A percentile compares a stretch with the other conserved stretches of the same genome.
Conservation (phyloP, 352 stramenopile species). For the Phytopythium oedochilum region DNA sequence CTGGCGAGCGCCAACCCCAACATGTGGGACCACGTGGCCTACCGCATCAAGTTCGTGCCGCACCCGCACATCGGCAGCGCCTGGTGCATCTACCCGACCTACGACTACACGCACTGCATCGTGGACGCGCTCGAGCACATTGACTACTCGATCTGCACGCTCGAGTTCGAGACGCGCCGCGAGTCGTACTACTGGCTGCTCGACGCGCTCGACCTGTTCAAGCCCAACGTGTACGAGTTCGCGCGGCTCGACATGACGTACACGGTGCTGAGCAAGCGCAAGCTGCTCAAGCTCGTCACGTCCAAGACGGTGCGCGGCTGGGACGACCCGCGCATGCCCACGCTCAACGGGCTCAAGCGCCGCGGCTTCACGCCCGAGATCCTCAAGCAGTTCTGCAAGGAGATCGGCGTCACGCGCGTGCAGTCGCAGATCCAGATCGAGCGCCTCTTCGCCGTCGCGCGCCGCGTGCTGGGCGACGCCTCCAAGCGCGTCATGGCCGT, state of each 20-base stretch:
- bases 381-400: conserved; percentile 86
- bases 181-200: conserved; percentile 99
- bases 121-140: conserved; percentile 98
- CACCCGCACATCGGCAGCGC: conserved; percentile 97
- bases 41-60: conserved; percentile 97
- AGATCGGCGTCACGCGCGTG: conserved; percentile 82
- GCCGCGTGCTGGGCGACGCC: conserved; percentile 57
- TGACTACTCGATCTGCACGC: conserved; percentile 99
- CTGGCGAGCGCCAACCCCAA: conserved; percentile 97
- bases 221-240: conserved; percentile 97
- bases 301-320: conserved; percentile 87
- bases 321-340: conserved; percentile 97
- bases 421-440: conserved; percentile 88
- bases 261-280: conserved; percentile 98
- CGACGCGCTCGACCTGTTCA: conserved; percentile 95
- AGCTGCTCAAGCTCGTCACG: conserved; percentile 97
- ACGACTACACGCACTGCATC: conserved; percentile 99
- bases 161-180: conserved; percentile 98
- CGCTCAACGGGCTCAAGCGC: conserved; percentile 92
- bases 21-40: conserved; percentile 98
- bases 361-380: conserved; percentile 84
- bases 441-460: conserved; percentile 66
- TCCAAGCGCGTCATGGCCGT: conserved; percentile 80
- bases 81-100: conserved; percentile 99
- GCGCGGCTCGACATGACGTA: conserved; percentile 96